A percentile compares a stretch with the other conserved stretches of the same genome.
phyloP scores from a whole-genome alignment of 2,329 filamentous ascomycete genomes.

The Colletotrichum agaves region DNA sequence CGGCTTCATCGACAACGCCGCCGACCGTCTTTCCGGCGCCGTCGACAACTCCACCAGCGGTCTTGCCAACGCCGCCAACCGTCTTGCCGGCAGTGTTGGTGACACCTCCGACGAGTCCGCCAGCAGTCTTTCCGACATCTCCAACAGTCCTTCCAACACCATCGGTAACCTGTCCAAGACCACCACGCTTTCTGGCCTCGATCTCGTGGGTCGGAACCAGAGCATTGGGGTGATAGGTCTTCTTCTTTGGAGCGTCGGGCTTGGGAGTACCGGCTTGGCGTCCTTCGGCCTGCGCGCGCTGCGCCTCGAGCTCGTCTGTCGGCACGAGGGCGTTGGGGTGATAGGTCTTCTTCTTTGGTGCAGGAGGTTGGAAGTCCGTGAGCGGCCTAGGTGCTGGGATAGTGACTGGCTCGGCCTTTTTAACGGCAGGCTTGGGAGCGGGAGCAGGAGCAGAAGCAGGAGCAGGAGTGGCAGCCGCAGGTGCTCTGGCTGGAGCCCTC shows the following conservation, averaged over 20 bases:
- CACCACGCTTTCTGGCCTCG: conserved; percentile 16
- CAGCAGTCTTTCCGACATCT: not conserved
- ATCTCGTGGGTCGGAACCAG: conserved; percentile 21
- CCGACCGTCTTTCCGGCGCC: conserved; percentile 15
- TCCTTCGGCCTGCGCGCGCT: conserved; percentile 7
- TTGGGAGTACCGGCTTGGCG: not conserved
- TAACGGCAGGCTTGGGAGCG: not conserved
- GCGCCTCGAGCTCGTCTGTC: conserved; percentile 19
- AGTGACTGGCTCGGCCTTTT: not conserved
- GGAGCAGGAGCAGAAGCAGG: conserved; percentile 11
- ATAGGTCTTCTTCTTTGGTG: conserved; percentile 22
- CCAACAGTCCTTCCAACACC: conserved; percentile 1
- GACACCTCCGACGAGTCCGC: conserved; percentile 10
- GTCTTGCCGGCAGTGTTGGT: conserved; percentile 28
- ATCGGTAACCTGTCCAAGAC: not conserved
- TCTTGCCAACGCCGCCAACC: conserved; percentile 13
- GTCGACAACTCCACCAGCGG: conserved; percentile 15
- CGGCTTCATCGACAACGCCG: not conserved
- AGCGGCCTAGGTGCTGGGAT: not conserved
- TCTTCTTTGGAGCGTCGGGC: conserved; percentile 14
- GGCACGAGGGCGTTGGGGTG: conserved; percentile 20
- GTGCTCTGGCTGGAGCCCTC: not conserved
- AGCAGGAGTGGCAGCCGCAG: conserved; percentile 1
- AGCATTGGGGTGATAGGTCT: conserved; percentile 26
- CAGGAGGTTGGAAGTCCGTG: not conserved